Evolutionary conservation across 2,329 filamentous ascomycete species (phyloP), one percentile per base, ranked within the genome.

Genomic region (Pseudocercospora pini-densiflorae): DNA sequence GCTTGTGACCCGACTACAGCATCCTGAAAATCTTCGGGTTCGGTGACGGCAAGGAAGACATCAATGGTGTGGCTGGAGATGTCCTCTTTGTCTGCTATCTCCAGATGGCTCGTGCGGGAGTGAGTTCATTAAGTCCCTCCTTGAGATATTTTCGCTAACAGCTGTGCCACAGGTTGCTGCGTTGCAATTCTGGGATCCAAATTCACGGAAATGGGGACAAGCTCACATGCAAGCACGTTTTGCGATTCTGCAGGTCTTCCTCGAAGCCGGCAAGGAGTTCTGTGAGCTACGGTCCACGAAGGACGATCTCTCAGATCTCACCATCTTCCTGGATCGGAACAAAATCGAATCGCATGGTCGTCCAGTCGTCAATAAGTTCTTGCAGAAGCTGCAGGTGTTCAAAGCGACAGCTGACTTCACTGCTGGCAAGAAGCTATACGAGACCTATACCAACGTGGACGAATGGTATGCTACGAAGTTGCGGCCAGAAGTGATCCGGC

Each of bases 1-100:
- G 89, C 49, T 84, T 98, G 4, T 88, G 90, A 75, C 97, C 94
- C 79, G 94, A 97, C 75, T 97, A 97, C 76, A 86, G 88, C 10
- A 92, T 96, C 59, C 86, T 98, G 21, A 87, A 93, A 77, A 94
- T 97, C 76, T 98, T 98, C 73, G 94, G 94, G 27, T 95, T 94
- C 67, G 94, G 93, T 29, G 87, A 96, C 72, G 93, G 93, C 21
- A 86, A 81, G 19, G 80, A 85, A 60, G 86, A 97, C 74, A 90
- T 97, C 71, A 82, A 91, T 70, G 86, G 87, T 66, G 88, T 91
- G 75, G 93, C 93, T 9, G 94, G 93, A 51, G 91, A 97, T 75
- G 88, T 99, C 6, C 87, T 98, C 7, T 97, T 94, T 75, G 89
- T 90, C 0, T 90, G 91, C 2, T 99, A 98, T 78, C 87, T 99